Evolutionary conservation across 345 rosid species (phyloP).

Genomic region (Mangifera indica): DNA sequence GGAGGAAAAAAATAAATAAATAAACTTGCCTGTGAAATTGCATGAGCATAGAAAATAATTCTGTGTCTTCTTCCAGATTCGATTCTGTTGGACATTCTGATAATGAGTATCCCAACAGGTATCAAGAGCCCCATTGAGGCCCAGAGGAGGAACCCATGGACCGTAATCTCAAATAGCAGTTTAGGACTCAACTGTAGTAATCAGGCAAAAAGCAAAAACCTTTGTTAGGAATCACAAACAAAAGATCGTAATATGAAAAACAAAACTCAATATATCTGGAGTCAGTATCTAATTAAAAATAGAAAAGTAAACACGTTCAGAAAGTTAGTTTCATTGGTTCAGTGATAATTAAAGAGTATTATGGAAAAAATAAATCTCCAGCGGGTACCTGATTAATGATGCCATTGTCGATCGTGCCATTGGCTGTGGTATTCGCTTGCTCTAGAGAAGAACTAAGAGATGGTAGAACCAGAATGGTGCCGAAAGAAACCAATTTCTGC

Average conservation of each 20-base stretch:
- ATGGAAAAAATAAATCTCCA: not conserved
- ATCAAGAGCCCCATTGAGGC: conserved; percentile 78
- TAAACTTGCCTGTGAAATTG: conserved; percentile 63
- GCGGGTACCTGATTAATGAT: conserved; percentile 29
- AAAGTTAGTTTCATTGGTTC: not conserved
- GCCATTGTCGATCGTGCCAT: conserved; percentile 5
- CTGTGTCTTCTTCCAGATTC: conserved; percentile 51
- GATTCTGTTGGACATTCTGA: conserved; percentile 64
- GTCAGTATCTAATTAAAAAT: not conserved
- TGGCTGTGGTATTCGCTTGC: conserved; percentile 7
- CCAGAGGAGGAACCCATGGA: conserved; percentile 88
- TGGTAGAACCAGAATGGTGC: conserved; percentile 30
- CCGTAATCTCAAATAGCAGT: conserved; percentile 49
- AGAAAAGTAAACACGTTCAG: not conserved
- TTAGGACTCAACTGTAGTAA: conserved; percentile 47
- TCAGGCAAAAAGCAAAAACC: not conserved
- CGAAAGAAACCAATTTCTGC: conserved; percentile 26
- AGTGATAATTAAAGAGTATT: too few relatives aligned
- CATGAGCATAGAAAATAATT: conserved; percentile 64
- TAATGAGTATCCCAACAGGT: conserved; percentile 71
- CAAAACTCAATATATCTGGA: not conserved
- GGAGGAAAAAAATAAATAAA: not conserved
- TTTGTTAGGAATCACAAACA: not conserved
- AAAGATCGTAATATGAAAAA: not conserved
- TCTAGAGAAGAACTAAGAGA: conserved; percentile 28